Evolutionary conservation across 2,329 filamentous ascomycete species (phyloP).

Genomic region (Talaromyces albobiverticillius): DNA sequence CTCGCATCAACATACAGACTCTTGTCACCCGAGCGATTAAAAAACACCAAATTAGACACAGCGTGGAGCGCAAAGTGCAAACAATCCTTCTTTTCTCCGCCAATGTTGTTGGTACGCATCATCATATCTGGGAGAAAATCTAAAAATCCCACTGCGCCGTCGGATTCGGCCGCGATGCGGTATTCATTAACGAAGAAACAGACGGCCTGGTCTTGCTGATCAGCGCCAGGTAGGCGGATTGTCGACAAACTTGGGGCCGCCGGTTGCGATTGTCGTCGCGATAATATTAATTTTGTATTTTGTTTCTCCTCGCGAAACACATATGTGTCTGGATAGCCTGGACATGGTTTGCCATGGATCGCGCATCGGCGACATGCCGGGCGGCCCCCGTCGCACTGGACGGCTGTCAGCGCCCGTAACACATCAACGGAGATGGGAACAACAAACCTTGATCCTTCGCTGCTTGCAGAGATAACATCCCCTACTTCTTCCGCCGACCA

Average conservation of each 20-base stretch:
- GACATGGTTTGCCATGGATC: background rate
- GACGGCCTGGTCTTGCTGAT: background rate
- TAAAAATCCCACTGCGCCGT: slow-evolving; percentile 2
- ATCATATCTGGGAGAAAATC: background rate
- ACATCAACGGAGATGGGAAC: background rate
- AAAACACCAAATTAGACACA: background rate
- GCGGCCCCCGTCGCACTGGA: background rate
- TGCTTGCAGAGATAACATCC: background rate
- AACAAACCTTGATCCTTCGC: background rate
- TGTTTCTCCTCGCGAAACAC: background rate
- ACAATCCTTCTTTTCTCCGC: background rate
- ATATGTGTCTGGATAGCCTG: background rate
- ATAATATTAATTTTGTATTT: background rate
- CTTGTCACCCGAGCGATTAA: background rate
- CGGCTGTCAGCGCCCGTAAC: background rate
- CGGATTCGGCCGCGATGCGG: background rate
- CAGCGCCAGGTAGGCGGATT: background rate
- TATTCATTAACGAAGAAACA: slow-evolving; percentile 3
- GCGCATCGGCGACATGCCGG: background rate
- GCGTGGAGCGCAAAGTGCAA: background rate
- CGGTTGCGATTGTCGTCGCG: background rate
- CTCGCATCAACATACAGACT: slow-evolving; percentile 1
- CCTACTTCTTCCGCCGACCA: background rate
- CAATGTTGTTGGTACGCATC: background rate
- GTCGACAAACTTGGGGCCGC: background rate